These are phyloP conservation scores for Boeremia exigua DNA, from an alignment of 2,329 filamentous ascomycete species.

Conservation along the genomic window DNA sequence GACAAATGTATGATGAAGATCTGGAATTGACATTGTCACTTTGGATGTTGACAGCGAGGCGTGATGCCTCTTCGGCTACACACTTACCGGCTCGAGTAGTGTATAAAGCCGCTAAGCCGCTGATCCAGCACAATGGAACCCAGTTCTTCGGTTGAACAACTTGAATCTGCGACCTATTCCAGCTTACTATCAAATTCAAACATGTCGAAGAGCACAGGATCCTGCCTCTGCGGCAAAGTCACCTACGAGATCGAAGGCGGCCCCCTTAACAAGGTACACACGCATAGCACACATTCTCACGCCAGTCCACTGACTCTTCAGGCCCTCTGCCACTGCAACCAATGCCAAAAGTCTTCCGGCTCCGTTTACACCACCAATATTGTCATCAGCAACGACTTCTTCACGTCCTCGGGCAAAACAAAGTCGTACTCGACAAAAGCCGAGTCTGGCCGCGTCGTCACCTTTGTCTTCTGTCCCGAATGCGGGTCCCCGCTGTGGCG, in stretches of 20 bases:
- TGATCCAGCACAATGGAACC: not conserved
- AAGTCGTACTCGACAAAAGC: constrained; percentile 15
- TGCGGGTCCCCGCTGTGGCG: constrained; percentile 14
- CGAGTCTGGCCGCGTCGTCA: constrained; percentile 14
- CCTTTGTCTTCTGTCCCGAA: constrained; percentile 13
- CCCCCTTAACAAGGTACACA: constrained; percentile 4
- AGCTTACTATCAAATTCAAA: not conserved
- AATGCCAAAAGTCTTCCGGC: constrained; percentile 14
- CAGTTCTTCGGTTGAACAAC: not conserved
- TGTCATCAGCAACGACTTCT: constrained; percentile 13
- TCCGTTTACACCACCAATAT: constrained; percentile 11
- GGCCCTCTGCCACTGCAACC: constrained; percentile 16
- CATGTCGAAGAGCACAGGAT: constrained; percentile 14
- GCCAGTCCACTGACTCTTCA: not conserved
- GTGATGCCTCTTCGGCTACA: not conserved
- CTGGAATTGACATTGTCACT: not conserved
- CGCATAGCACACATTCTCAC: not conserved
- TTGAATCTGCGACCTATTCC: not conserved
- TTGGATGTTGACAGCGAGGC: not conserved
- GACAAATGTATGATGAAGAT: constrained; percentile 6
- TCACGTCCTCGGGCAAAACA: constrained; percentile 10
- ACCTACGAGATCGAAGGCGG: constrained; percentile 15
- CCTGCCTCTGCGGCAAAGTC: constrained; percentile 15
- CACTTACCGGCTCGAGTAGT: not conserved
- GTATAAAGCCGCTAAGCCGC: not conserved